Evolutionary conservation across 176 grass and related monocot species (phyloP).

Genomic region (Musa itinerans): DNA sequence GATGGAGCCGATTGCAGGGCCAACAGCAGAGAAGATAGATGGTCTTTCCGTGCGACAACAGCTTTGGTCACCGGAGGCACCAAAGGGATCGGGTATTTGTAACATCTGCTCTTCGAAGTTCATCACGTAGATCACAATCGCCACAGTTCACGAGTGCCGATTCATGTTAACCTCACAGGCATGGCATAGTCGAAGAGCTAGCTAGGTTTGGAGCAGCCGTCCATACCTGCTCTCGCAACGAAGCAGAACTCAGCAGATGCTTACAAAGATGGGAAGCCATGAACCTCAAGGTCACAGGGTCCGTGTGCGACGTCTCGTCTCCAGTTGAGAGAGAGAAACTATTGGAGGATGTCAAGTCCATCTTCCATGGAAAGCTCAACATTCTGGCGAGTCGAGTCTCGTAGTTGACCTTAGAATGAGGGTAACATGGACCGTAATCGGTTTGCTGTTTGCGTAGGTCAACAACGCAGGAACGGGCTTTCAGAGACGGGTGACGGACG

Average conservation of each 20-base stretch:
- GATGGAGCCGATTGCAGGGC: no score
- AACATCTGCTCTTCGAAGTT: no score
- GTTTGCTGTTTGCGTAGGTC: no score
- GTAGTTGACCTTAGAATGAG: no score
- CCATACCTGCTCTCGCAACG: slow-evolving; percentile 35
- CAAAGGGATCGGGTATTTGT: slow-evolving; percentile 2
- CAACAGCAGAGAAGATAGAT: background rate
- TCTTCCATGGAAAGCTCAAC: slow-evolving; percentile 32
- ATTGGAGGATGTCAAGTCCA: slow-evolving; percentile 1
- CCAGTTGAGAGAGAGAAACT: slow-evolving; percentile 20
- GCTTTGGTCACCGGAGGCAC: background rate
- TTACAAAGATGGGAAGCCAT: slow-evolving; percentile 22
- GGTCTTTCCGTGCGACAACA: background rate
- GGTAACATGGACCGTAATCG: no score
- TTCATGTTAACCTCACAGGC: slow-evolving; percentile 4
- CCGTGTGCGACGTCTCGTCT: slow-evolving; percentile 36
- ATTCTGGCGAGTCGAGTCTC: slow-evolving; percentile 18
- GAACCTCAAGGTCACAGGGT: slow-evolving; percentile 17
- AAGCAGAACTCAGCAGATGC: slow-evolving; percentile 28
- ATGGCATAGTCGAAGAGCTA: slow-evolving; percentile 38
- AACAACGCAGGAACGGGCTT: no score
- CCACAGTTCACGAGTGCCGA: no score
- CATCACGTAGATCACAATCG: no score
- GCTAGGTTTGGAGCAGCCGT: slow-evolving; percentile 25
- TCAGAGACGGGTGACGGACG: no score